A percentile compares a stretch with the other conserved stretches of the same genome.
phyloP scores from a whole-genome alignment of 176 grass and related monocot species.

The Carex kokanica region DNA sequence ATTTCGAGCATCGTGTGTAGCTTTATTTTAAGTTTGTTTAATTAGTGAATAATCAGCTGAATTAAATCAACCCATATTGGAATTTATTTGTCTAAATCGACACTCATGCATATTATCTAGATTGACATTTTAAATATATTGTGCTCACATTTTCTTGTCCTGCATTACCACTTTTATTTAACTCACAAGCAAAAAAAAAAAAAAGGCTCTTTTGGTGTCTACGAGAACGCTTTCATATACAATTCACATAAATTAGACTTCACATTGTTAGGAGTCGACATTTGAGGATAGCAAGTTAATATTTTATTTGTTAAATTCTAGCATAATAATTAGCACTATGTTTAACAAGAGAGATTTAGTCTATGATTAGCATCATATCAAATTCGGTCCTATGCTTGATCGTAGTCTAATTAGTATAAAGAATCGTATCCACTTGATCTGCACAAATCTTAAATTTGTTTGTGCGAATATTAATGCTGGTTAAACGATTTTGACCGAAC shows the following conservation, averaged over 20 bases:
- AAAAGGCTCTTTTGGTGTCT: not conserved
- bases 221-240: not conserved
- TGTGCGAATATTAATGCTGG: too few species aligned
- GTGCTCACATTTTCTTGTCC: not conserved
- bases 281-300: not conserved
- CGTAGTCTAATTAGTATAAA: too few species aligned
- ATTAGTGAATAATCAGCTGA: not conserved
- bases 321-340: not conserved
- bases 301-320: not conserved
- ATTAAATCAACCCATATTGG: not conserved
- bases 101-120: not conserved
- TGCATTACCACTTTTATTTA: not conserved
- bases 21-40: not conserved
- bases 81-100: not conserved
- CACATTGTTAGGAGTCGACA: not conserved
- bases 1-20: not conserved
- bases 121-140: not conserved
- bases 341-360: not conserved
- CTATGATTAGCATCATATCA: not conserved
- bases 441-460: too few species aligned
- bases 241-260: not conserved
- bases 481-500: too few species aligned
- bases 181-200: not conserved
- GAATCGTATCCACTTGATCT: too few species aligned
- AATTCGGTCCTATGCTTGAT: too few species aligned